phyloP scores from a whole-genome alignment of 176 grass and related monocot genomes.

The Panicum miliaceum region DNA sequence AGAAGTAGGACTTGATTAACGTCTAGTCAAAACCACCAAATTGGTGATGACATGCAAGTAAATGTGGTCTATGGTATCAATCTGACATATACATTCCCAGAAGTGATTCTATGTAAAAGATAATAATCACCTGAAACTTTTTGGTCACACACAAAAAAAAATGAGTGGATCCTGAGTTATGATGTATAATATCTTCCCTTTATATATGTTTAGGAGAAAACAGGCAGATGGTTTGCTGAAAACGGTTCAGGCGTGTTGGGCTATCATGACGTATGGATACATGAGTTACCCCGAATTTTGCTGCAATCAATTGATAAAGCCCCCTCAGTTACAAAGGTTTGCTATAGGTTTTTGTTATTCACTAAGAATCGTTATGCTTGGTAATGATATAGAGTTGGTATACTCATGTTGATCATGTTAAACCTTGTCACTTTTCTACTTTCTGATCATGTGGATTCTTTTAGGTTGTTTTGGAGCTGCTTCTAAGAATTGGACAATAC shows the following conservation, averaged over 20 bases:
- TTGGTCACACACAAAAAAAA: not conserved
- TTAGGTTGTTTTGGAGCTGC: constrained; percentile 78
- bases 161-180: constrained; percentile 1
- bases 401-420: not conserved
- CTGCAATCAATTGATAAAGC: constrained; percentile 62
- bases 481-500: constrained; percentile 70
- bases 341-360: constrained; percentile 31
- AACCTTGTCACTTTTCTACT: constrained; percentile 36
- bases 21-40: not conserved
- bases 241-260: constrained; percentile 36
- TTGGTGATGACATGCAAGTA: constrained; percentile 19
- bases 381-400: not conserved
- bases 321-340: constrained; percentile 63
- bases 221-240: constrained; percentile 31
- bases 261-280: constrained; percentile 63
- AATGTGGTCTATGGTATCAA: not conserved
- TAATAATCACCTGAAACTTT: constrained; percentile 18
- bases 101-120: not conserved
- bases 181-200: constrained; percentile 20
- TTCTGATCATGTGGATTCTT: constrained; percentile 24
- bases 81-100: not conserved
- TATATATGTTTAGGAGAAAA: constrained; percentile 40
- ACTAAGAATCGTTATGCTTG: constrained; percentile 16
- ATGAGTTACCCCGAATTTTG: constrained; percentile 60
- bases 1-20: not conserved